phyloP scores from a whole-genome alignment of 2,329 filamentous ascomycete genomes.

The Neofusicoccum cordaticola region DNA sequence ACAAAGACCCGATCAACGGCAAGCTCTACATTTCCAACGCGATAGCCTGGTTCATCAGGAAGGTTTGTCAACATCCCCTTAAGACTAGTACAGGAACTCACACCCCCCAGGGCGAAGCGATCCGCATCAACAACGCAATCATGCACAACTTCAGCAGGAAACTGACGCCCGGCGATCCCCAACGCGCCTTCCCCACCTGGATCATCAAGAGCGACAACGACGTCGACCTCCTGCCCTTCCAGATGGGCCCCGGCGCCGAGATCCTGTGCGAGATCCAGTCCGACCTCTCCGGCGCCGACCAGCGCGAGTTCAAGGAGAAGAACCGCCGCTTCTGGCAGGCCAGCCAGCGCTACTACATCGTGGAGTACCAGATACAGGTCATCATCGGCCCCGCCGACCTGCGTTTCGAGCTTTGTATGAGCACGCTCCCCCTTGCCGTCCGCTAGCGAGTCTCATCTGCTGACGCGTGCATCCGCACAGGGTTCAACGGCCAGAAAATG shows the following conservation, averaged over 20 bases:
- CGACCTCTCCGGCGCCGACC: constrained; percentile 30
- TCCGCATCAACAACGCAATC: constrained; percentile 33
- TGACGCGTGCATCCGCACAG: not conserved
- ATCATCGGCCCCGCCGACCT: constrained; percentile 40
- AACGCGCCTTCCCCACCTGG: constrained; percentile 31
- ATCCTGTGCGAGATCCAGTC: constrained; percentile 37
- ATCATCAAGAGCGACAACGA: constrained; percentile 31
- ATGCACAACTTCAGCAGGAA: constrained; percentile 34
- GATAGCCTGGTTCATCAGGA: constrained; percentile 39
- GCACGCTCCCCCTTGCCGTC: not conserved
- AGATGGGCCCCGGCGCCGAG: constrained; percentile 30
- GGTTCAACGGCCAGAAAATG: constrained; percentile 35
- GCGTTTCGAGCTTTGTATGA: constrained; percentile 36
- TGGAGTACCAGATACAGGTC: constrained; percentile 38
- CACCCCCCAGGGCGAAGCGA: constrained; percentile 27
- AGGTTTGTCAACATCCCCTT: constrained; percentile 12
- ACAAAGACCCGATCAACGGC: constrained; percentile 31
- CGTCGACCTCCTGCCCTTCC: constrained; percentile 24
- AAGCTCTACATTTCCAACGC: constrained; percentile 36
- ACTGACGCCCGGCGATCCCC: constrained; percentile 31
- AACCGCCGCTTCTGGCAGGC: constrained; percentile 37
- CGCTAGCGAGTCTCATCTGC: not conserved
- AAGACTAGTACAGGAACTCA: not conserved
- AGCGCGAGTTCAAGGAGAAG: constrained; percentile 34
- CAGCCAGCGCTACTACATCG: constrained; percentile 30